Evolutionary conservation across 306 rosid genomes (phyloP).

Genomic region (Alnus glutinosa): DNA sequence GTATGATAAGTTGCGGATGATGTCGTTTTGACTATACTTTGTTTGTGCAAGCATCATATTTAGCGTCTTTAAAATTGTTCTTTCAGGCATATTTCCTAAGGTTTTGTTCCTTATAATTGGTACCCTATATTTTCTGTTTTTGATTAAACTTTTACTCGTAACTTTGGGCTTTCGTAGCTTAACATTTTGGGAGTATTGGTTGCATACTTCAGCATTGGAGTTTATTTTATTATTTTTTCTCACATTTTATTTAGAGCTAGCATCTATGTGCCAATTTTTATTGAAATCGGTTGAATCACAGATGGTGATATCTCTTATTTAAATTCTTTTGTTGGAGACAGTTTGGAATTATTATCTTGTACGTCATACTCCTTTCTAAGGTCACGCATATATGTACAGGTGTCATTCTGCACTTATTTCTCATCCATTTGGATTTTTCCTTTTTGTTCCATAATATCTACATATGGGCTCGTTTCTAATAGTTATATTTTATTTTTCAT

Average conservation of each 20-base stretch:
- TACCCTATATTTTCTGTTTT: neutral
- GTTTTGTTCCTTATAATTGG: neutral
- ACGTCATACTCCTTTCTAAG: constrained; percentile 75
- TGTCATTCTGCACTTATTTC: constrained; percentile 85
- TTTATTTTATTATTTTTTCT: constrained; percentile 16
- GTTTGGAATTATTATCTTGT: constrained; percentile 86
- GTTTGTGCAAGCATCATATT: neutral
- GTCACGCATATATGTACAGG: constrained; percentile 86
- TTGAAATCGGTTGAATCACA: constrained; percentile 62
- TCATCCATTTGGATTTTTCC: constrained; percentile 49
- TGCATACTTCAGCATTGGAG: constrained; percentile 12
- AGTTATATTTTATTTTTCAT: constrained; percentile 12
- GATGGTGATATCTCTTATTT: constrained; percentile 73
- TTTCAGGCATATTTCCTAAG: neutral
- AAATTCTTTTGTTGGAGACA: constrained; percentile 82
- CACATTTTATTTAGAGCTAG: constrained; percentile 31
- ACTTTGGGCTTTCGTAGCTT: constrained; percentile 12
- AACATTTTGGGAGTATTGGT: constrained; percentile 8
- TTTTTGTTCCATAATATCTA: constrained; percentile 33
- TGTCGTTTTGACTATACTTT: neutral
- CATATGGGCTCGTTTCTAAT: constrained; percentile 33
- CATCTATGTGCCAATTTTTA: constrained; percentile 43
- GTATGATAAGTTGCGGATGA: neutral
- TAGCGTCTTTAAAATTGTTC: neutral
- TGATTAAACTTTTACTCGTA: constrained; percentile 2